These are phyloP conservation scores for Globisporangium megalacanthum DNA, from an alignment of 352 stramenopile genomes.

Conservation along the genomic window DNA sequence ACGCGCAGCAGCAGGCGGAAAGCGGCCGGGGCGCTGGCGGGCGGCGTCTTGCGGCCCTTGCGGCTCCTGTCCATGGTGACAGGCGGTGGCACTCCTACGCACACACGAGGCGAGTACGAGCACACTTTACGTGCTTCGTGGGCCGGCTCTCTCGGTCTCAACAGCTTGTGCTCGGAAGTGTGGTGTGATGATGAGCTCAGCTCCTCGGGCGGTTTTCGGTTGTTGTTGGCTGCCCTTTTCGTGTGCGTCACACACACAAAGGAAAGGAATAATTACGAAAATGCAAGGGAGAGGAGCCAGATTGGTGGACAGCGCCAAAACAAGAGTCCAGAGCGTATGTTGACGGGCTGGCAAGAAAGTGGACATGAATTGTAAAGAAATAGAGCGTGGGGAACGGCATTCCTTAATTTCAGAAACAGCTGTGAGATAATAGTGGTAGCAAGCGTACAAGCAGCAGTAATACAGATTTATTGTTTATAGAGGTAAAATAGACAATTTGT, in stretches of 20 bases:
- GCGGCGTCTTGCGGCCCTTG: constrained; percentile 10
- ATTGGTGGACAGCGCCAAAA: constrained; percentile 1
- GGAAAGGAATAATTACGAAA: no score
- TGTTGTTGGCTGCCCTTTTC: background rate
- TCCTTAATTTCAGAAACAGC: background rate
- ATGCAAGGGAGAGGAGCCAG: background rate
- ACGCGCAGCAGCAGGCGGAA: constrained; percentile 60
- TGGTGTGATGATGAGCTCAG: background rate
- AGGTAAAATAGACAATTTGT: no score
- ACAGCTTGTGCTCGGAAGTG: background rate
- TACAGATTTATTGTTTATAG: no score
- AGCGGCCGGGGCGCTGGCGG: background rate
- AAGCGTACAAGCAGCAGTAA: no score
- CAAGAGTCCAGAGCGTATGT: background rate
- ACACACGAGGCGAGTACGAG: background rate
- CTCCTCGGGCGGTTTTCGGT: no score
- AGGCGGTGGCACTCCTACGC: constrained; percentile 1
- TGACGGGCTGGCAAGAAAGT: background rate
- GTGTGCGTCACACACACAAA: background rate
- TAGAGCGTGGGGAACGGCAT: background rate
- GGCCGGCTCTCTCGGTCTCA: background rate
- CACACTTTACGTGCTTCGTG: no score
- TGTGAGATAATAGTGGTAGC: background rate
- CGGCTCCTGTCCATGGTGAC: constrained; percentile 10
- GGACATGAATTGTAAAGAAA: background rate